phyloP scores from a whole-genome alignment of 2,329 filamentous ascomycete genomes.

The Alternaria sp. region DNA sequence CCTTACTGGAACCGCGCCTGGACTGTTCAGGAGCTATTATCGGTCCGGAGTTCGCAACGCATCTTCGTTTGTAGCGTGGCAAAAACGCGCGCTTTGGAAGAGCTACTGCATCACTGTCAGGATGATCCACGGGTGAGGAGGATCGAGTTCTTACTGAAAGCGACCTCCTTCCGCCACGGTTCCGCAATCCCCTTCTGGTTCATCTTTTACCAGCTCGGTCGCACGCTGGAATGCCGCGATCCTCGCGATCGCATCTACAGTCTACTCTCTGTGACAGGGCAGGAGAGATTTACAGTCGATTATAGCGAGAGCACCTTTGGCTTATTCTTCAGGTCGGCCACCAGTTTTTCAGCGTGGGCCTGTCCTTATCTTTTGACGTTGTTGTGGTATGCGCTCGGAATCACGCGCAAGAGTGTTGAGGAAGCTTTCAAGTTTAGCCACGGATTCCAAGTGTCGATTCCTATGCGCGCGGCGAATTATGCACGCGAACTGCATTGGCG shows the following conservation, averaged over 20 bases:
- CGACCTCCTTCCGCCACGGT: not conserved
- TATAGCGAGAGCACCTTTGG: not conserved
- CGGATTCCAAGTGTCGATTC: not conserved
- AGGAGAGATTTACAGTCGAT: not conserved
- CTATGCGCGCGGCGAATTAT: not conserved
- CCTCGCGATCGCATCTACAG: not conserved
- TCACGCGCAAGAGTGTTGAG: not conserved
- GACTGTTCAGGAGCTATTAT: not conserved
- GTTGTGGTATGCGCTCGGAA: not conserved
- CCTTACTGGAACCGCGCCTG: not conserved
- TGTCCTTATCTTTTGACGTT: not conserved
- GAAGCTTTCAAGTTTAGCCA: not conserved
- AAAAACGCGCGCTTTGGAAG: not conserved
- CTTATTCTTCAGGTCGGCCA: not conserved
- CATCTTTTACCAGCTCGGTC: not conserved
- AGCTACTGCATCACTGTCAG: not conserved
- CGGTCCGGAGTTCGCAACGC: not conserved
- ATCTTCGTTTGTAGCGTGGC: not conserved
- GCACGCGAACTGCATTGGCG: not conserved
- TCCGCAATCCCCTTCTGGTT: not conserved
- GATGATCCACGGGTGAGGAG: not conserved
- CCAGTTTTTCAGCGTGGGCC: not conserved
- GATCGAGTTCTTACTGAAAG: not conserved
- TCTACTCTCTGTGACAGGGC: not conserved
- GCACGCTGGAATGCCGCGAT: not conserved